Base-by-base conservation (phyloP, 2,329 filamentous ascomycete species). In the Hypoxylon sp. region DNA sequence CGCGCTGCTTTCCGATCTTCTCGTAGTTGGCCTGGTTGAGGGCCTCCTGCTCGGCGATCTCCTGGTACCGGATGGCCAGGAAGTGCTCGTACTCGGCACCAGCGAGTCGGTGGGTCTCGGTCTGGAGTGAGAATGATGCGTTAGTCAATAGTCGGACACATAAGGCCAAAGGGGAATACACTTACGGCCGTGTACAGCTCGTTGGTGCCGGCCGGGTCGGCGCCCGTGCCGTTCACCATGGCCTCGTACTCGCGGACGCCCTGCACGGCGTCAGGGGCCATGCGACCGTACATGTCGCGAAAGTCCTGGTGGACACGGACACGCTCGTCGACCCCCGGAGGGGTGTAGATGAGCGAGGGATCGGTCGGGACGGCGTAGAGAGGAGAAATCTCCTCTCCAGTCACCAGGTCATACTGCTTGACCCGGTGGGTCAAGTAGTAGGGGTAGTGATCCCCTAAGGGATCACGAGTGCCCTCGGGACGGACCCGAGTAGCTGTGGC, bases 261-360 rank as follows among this genome's bases (percentile, higher is more conserved):
- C 28, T 68, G 61, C 13, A 65, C 73, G 1, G 67, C 67, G 4
- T 64, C 48, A 1, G 76, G 76, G 11, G 70, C 71, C 77, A 79
- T 79, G 48, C 72, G 73, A 13, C 65, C 64, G 44, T 74, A 78
- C 19, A 72, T 59, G 1, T 51, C 47, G n/a, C 71, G 64, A 47
- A 75, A 75, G 10, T 52, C 53, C 11, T 53, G 28, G 1, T 59
- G 62, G 4, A 46, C 52, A 13, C 47, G 56, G 13, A 62, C 32
- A 3, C 59, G 37, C 54, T 69, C 59, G 4, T 64, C 59, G 10
- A 73, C 32, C 3, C 70, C 75, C 6, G 70, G 71, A 6, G 69
- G 61, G 1, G 58, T 67, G 59, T 55, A 71, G 28, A 74, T 62
- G 15, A 75, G 62, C 2, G 72, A 73, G 0, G 74, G 72, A 47